Evolutionary conservation across 1,284 basidiomycete species (phyloP).

Genomic region (Clitocybe nebularis): DNA sequence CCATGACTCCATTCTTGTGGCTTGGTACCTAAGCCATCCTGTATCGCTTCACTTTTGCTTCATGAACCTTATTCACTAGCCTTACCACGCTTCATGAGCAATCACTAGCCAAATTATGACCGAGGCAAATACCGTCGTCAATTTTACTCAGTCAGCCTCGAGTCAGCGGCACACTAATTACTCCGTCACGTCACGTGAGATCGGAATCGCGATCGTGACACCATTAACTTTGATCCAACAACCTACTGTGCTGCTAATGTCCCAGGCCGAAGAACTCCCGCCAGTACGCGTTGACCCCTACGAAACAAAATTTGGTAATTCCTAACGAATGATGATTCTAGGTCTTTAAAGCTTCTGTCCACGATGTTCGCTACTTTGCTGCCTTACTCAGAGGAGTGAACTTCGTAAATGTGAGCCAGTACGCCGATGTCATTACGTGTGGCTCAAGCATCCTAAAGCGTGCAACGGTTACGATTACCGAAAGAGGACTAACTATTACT

Average conservation of each 20-base stretch:
- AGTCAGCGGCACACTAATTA: no score
- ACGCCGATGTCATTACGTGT: constrained; percentile 9
- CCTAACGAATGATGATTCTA: constrained; percentile 23
- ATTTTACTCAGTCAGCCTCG: no score
- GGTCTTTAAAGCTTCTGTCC: constrained; percentile 74
- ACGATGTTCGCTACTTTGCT: constrained; percentile 76
- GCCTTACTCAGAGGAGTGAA: constrained; percentile 75
- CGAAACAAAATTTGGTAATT: neutral
- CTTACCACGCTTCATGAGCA: no score
- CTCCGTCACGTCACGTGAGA: no score
- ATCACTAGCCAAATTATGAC: no score
- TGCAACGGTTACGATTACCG: constrained; percentile 72
- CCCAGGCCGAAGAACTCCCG: constrained; percentile 11
- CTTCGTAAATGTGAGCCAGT: constrained; percentile 61
- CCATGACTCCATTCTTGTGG: no score
- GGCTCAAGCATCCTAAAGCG: constrained; percentile 43
- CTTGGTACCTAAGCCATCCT: no score
- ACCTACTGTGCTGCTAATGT: constrained; percentile 7
- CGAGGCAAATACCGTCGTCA: no score
- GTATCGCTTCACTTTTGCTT: no score
- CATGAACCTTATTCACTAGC: no score
- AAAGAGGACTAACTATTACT: constrained; percentile 74
- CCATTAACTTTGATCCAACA: no score
- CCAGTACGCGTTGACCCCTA: constrained; percentile 9
- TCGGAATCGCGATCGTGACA: no score